Evolutionary conservation across 2,329 filamentous ascomycete genomes (phyloP), one percentile per base, ranked within the genome.

Genomic region (Neonectria faginata): DNA sequence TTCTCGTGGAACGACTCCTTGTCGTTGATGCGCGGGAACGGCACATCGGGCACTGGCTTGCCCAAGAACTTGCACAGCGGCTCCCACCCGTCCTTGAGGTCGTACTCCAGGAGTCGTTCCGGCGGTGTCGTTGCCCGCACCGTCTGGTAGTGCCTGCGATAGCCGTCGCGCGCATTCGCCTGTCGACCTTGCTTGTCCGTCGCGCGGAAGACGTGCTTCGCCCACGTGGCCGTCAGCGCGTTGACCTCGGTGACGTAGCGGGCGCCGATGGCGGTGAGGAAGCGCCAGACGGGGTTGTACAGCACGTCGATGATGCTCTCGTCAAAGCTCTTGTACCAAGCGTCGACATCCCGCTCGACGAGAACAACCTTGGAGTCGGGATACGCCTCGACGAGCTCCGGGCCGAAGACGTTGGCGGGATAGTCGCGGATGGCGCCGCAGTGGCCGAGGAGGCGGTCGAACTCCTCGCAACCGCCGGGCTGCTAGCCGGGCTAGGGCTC

Each of bases 361-460:
- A 70, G 65, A 0, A 70, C 52, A 1, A 70, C 62, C 42, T 70
- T 70, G 22, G 67, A 50, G 31, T 70, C 57, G 4, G 68, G 68
- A 14, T 70, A 70, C 0, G 67, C 67, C 5, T 59, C 54, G 3
- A 68, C 47, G 20, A 70, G 55, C 57, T 70, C 67, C 2, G 57
- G 59, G 0, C 57, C 67, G 50, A 70, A 66, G 10, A 62, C 59
- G 20, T 64, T 68, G 10, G 54, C 59, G 4, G 62, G 67, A 20
- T 61, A 62, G 45, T 70, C 67, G 39, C 62, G 64, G 6, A 68
- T 57, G 9, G 62, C 62, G 16, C 58, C 50, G 31, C 56, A 70
- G 48, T 67, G 56, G 1, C 67, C 65, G 8, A 70, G 48, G 3
- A 70, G 27, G 5, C 57, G 51, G 27, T 66, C 65, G n/a, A 70